Percentiles rank a stretch among this genome's conserved stretches.
These are phyloP conservation scores for Daldinia sp. DNA, from an alignment of 2,329 filamentous ascomycete species.

Conservation along the genomic window DNA sequence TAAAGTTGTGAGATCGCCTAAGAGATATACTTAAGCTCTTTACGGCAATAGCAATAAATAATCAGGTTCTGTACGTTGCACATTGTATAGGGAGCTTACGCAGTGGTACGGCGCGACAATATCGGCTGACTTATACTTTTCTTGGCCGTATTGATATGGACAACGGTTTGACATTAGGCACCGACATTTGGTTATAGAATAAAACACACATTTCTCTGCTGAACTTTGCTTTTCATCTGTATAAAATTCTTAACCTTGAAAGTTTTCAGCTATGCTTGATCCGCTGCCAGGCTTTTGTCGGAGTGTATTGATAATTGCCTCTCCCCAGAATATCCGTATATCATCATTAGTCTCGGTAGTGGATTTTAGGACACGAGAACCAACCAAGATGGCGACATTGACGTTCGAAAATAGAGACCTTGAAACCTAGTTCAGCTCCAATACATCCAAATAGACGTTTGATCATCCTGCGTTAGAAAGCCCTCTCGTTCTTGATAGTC, in stretches of 20 bases:
- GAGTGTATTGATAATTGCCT: not conserved
- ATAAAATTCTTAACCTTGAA: no score
- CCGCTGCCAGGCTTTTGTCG: not conserved
- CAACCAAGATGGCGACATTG: constrained; percentile 33
- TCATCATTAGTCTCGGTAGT: not conserved
- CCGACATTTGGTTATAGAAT: not conserved
- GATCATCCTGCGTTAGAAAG: not conserved
- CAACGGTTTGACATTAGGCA: no score
- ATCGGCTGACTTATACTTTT: no score
- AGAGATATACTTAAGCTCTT: no score
- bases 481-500: constrained; percentile 33
- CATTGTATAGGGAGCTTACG: no score
- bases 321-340: not conserved
- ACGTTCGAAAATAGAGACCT: constrained; percentile 22
- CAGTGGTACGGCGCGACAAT: no score
- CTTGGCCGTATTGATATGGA: no score
- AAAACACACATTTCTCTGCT: not conserved
- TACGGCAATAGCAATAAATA: no score
- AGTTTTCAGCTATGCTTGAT: no score
- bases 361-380: constrained; percentile 8
- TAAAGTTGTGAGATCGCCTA: no score
- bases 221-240: no score
- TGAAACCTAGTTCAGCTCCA: not conserved
- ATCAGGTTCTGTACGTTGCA: no score
- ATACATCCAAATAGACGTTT: constrained; percentile 7